Conservation (phyloP, 2,329 filamentous ascomycete species). For the Aspergillus latus region DNA sequence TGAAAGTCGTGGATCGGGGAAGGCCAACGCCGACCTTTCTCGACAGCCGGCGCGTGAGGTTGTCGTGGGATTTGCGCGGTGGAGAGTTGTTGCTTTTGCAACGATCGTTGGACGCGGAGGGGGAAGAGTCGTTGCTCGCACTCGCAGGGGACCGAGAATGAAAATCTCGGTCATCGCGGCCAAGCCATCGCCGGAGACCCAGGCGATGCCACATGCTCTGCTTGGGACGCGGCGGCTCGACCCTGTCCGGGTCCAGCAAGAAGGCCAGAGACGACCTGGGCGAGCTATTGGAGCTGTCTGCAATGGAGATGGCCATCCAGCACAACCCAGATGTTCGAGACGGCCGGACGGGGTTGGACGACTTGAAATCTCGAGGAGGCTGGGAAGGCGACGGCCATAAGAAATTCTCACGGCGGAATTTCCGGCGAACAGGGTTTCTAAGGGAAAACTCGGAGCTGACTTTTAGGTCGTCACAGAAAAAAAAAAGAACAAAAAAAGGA, state of each 20-base stretch:
- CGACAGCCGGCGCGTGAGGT: conserved; percentile 39
- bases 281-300: conserved; percentile 39
- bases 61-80: conserved; percentile 29
- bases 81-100: conserved; percentile 15
- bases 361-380: conserved; percentile 35
- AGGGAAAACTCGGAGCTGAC: conserved; percentile 8
- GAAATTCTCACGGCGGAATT: conserved; percentile 26
- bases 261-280: conserved; percentile 34
- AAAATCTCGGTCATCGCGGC: conserved; percentile 40
- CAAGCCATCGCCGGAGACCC: conserved; percentile 43
- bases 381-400: conserved; percentile 39
- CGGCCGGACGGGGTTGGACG: conserved; percentile 33
- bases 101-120: conserved; percentile 18
- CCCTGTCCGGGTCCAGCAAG: conserved; percentile 36
- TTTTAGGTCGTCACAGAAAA: conserved; percentile 11
- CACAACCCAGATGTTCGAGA: conserved; percentile 29
- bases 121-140: conserved; percentile 17
- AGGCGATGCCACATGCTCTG: conserved; percentile 50
- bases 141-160: conserved; percentile 26
- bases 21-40: conserved; percentile 69
- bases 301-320: conserved; percentile 45
- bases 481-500: not conserved
- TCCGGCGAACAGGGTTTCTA: conserved; percentile 10
- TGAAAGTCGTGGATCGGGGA: conserved; percentile 75
- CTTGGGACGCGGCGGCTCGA: conserved; percentile 33